Evolutionary conservation across 805 yeast genomes (phyloP).

Genomic region (Kodamaea restingae): DNA sequence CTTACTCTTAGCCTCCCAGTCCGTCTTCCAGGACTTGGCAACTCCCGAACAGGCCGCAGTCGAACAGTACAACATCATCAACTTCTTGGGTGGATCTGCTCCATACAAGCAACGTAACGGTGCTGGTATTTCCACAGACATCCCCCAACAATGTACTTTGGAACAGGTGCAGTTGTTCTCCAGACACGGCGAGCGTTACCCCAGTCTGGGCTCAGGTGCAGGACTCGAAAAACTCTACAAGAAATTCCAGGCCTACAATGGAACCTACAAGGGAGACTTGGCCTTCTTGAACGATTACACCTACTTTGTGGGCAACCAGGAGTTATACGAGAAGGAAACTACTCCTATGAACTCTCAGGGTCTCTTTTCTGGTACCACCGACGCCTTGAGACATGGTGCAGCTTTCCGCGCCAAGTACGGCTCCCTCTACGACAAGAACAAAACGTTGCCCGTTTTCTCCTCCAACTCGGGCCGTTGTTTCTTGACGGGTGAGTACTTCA

Average conservation of each 20-base stretch:
- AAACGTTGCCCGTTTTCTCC: conserved; percentile 48
- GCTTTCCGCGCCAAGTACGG: conserved; percentile 47
- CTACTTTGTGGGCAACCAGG: conserved; percentile 40
- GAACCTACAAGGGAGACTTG: conserved; percentile 46
- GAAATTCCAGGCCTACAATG: conserved; percentile 22
- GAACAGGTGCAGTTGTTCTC: conserved; percentile 69
- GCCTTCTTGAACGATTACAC: conserved; percentile 52
- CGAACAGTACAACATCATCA: conserved; percentile 46
- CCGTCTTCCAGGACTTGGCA: conserved; percentile 30
- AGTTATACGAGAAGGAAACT: conserved; percentile 48
- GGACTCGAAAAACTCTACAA: conserved; percentile 21
- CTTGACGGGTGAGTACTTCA: conserved; percentile 52
- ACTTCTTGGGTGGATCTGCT: conserved; percentile 52
- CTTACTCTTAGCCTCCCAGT: conserved; percentile 24
- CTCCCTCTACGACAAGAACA: conserved; percentile 37
- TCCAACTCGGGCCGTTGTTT: conserved; percentile 54
- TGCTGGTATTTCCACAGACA: conserved; percentile 47
- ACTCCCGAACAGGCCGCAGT: conserved; percentile 38
- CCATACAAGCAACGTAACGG: conserved; percentile 54
- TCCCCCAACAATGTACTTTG: conserved; percentile 50
- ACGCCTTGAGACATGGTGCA: conserved; percentile 49
- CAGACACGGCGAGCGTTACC: conserved; percentile 81
- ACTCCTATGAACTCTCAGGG: conserved; percentile 39
- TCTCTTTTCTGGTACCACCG: conserved; percentile 50
- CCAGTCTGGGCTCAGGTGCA: conserved; percentile 32